phyloP scores from a whole-genome alignment of 441 rosid species.

The Lepidium campestre region DNA sequence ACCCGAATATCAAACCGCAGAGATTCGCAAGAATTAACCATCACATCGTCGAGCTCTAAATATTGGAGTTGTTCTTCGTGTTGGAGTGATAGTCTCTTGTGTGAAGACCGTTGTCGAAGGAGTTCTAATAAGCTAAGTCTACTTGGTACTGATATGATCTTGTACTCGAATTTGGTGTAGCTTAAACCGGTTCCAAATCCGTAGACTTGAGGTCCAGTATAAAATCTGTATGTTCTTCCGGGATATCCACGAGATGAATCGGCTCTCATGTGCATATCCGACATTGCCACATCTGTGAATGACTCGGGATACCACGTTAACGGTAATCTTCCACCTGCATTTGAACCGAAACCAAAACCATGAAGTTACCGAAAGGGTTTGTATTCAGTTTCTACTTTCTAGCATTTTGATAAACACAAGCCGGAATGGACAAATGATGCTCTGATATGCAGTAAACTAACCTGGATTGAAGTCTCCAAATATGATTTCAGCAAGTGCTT shows the following conservation, averaged over 20 bases:
- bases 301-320: conserved; percentile 71
- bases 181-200: conserved; percentile 77
- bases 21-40: conserved; percentile 44
- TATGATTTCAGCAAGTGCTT: conserved; percentile 56
- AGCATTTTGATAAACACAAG: not conserved
- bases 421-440: not conserved
- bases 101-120: conserved; percentile 18
- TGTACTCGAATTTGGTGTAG: conserved; percentile 56
- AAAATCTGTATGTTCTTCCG: conserved; percentile 70
- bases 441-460: conserved; percentile 11
- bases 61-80: conserved; percentile 18
- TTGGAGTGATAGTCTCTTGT: conserved; percentile 31
- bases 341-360: not conserved
- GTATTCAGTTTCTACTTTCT: not conserved
- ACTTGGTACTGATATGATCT: conserved; percentile 53
- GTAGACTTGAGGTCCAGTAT: conserved; percentile 59
- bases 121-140: conserved; percentile 37
- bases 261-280: conserved; percentile 63
- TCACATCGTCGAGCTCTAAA: conserved; percentile 28
- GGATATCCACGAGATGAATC: conserved; percentile 55
- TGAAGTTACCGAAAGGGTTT: not conserved
- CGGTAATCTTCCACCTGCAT: conserved; percentile 63
- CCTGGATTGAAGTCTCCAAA: conserved; percentile 70
- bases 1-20: conserved; percentile 43
- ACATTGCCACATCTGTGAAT: conserved; percentile 51